Base-by-base conservation (phyloP, 441 rosid genomes). In the Monsonia emarginata region DNA sequence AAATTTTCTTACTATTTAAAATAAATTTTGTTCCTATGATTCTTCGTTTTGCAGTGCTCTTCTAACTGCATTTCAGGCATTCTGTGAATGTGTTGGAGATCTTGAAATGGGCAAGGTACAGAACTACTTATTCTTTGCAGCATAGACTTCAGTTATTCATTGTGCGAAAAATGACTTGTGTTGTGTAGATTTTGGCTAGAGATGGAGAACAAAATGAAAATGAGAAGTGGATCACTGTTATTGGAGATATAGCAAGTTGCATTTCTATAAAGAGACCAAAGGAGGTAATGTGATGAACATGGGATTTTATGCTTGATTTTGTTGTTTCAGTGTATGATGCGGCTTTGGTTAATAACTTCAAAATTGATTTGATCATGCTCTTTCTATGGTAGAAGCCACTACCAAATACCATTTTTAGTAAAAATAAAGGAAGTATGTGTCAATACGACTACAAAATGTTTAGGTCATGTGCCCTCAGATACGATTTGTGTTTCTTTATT, bases 101-200 rank as follows among this genome's bases (percentile, higher is more conserved):
- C 86, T 95, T 73, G 99, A 95, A 85, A 91, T 95, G 99, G 96
- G 97, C 69, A 95, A 95, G 99, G 99, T 94, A 86, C 65, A 34
- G 59, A 54, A 32, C 56, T 28, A 61, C 30, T 67, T 66, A 9
- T 40, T 58, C 42, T 59, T 27, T 40, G 28, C 30, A 66, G 62
- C 28, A 21, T 36, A 70, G 22, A 65, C 30, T 24, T 32, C 52
- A 31, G 44, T 28, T 58, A 48, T 72, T 74, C 48, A 48, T 67
- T 61, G 61, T 60, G 54, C 32, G 57, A 30, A 30, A 46, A 27
- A 34, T 63, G 70, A 28, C 21, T 30, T 70, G 28, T 22, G 73
- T 46, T 69, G 48, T 71, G 61, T 79, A 95, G 99, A 88, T 95
- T 80, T 82, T 95, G 83, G 92, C 97, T 68, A 87, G 96, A 78